These are phyloP conservation scores for Hymenoscyphus fraxineus DNA, from an alignment of 2,329 filamentous ascomycete species.

Conservation along the genomic window DNA sequence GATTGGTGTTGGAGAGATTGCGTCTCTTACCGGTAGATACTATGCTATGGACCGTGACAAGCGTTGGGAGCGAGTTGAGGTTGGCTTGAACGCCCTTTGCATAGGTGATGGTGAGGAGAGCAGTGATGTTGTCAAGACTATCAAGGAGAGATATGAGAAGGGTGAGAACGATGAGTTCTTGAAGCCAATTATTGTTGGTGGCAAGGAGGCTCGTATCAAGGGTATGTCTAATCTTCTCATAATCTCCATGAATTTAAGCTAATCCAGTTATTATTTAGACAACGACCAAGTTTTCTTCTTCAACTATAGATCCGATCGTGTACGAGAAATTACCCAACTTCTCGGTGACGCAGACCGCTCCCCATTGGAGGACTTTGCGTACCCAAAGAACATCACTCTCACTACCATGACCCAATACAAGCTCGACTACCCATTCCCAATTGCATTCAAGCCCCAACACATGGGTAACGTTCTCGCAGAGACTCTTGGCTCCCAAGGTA, in stretches of 20 bases:
- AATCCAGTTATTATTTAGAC: slow-evolving; percentile 48
- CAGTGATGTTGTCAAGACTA: slow-evolving; percentile 77
- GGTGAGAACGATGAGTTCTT: slow-evolving; percentile 96
- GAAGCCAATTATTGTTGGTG: slow-evolving; percentile 93
- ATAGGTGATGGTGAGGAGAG: slow-evolving; percentile 82
- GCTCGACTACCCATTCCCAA: slow-evolving; percentile 82
- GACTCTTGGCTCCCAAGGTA: slow-evolving; percentile 83
- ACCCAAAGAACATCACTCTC: slow-evolving; percentile 81
- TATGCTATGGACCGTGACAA: slow-evolving; percentile 99
- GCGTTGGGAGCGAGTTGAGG: slow-evolving; percentile 92
- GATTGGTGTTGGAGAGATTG: slow-evolving; percentile 80
- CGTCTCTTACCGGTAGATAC: slow-evolving; percentile 92
- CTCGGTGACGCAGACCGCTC: slow-evolving; percentile 90
- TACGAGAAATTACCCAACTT: slow-evolving; percentile 92
- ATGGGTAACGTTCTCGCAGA: slow-evolving; percentile 99
- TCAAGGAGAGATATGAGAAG: slow-evolving; percentile 83
- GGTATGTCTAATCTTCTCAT: slow-evolving; percentile 46
- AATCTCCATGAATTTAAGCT: slow-evolving; percentile 8
- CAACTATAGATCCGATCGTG: slow-evolving; percentile 99
- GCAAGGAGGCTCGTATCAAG: slow-evolving; percentile 80
- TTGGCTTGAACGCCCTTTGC: slow-evolving; percentile 80
- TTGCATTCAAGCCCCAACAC: slow-evolving; percentile 89
- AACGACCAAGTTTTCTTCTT: slow-evolving; percentile 98
- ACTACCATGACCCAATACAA: slow-evolving; percentile 99
- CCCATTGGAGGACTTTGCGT: slow-evolving; percentile 84